A percentile compares a stretch with the other conserved stretches of the same genome.
Conservation (phyloP, 2,329 filamentous ascomycete genomes). For the Davidsoniella eucalypti region DNA sequence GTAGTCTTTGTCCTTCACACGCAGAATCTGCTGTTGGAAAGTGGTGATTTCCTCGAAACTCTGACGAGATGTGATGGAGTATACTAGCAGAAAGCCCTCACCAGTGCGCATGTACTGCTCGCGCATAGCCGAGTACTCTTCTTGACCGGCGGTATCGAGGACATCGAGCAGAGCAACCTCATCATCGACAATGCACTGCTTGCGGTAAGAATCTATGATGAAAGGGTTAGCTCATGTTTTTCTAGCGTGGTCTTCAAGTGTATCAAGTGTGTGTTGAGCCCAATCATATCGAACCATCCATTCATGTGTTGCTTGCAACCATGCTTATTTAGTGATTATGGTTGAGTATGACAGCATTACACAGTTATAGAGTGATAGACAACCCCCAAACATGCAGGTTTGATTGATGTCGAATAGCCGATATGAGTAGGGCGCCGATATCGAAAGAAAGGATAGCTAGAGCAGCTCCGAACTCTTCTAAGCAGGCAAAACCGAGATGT, state of each 20-base stretch:
- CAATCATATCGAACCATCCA: no score
- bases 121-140: conserved; percentile 98
- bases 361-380: neutral
- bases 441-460: no score
- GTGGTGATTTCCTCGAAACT: conserved; percentile 98
- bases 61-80: conserved; percentile 94
- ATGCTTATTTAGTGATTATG: neutral
- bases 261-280: no score
- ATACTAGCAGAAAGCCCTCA: conserved; percentile 93
- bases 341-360: neutral
- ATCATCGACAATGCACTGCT: conserved; percentile 98
- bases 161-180: conserved; percentile 96
- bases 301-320: neutral
- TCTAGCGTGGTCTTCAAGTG: neutral
- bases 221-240: neutral
- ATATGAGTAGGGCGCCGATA: no score
- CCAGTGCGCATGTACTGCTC: conserved; percentile 99
- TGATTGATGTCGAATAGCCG: no score
- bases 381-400: neutral
- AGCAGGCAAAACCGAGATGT: no score
- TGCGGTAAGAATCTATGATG: conserved; percentile 81
- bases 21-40: conserved; percentile 95
- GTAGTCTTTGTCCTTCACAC: conserved; percentile 99
- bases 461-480: no score
- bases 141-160: conserved; percentile 92